Percentiles rank a stretch among this genome's conserved stretches.
phyloP scores from a whole-genome alignment of 257 asterid species.

The Salvia rosmarinus region DNA sequence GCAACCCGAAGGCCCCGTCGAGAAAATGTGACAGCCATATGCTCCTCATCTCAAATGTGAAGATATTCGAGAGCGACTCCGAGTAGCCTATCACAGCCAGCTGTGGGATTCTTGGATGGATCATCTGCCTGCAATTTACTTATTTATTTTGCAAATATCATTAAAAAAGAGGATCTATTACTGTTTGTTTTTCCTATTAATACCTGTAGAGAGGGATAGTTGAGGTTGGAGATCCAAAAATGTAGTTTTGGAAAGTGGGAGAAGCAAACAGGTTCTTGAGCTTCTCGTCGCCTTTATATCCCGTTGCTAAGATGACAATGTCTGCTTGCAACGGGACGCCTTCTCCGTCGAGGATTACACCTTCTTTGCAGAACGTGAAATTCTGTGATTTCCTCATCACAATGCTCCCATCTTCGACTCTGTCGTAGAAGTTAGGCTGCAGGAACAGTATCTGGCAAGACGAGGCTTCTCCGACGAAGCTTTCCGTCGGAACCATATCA shows the following conservation, averaged over 20 bases:
- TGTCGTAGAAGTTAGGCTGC: constrained; percentile 49
- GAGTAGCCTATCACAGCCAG: constrained; percentile 67
- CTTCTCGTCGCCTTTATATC: constrained; percentile 62
- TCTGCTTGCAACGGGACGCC: constrained; percentile 44
- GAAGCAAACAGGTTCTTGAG: constrained; percentile 52
- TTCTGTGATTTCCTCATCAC: constrained; percentile 40
- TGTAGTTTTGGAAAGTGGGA: constrained; percentile 41
- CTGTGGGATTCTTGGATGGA: constrained; percentile 77
- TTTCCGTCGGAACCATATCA: constrained; percentile 55
- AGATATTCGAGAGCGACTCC: constrained; percentile 50
- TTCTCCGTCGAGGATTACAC: constrained; percentile 53
- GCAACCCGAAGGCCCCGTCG: constrained; percentile 37
- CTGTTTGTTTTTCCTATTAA: too few species aligned
- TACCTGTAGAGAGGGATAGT: constrained; percentile 56
- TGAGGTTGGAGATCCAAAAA: constrained; percentile 46
- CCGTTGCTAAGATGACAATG: constrained; percentile 60
- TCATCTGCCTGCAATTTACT: constrained; percentile 49
- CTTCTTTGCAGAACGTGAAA: constrained; percentile 47
- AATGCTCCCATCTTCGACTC: constrained; percentile 66
- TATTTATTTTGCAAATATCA: too few species aligned
- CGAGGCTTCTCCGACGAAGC: constrained; percentile 44
- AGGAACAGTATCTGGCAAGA: constrained; percentile 46
- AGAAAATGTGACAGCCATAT: constrained; percentile 48
- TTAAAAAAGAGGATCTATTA: too few species aligned
- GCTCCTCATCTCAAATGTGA: constrained; percentile 49